Percentiles rank a stretch among this genome's conserved stretches.
Conservation (phyloP, 2,329 filamentous ascomycete species). For the Akanthomyces uredinophilus region DNA sequence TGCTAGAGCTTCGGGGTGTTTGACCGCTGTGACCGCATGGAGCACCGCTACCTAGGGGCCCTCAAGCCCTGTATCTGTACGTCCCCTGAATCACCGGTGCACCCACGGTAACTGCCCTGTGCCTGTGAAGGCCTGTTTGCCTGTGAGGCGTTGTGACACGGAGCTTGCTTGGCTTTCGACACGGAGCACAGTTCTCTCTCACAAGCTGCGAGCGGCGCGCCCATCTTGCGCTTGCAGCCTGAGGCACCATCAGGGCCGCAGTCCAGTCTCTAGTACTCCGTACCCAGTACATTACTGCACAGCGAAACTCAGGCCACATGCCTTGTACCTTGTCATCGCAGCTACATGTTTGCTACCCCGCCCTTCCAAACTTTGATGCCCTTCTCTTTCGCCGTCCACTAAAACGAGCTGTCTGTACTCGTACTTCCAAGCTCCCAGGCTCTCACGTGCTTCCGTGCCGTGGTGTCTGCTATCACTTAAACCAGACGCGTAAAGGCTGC, state of each 20-base stretch:
- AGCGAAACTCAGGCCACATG: neutral
- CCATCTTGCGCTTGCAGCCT: neutral
- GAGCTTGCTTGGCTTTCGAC: neutral
- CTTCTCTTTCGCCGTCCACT: neutral
- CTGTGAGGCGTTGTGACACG: neutral
- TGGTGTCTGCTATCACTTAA: neutral
- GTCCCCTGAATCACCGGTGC: no score
- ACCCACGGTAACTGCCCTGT: no score
- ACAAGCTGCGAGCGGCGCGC: neutral
- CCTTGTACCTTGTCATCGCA: neutral
- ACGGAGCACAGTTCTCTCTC: neutral
- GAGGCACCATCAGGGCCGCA: neutral
- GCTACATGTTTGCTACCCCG: neutral
- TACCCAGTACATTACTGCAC: neutral
- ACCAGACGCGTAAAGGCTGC: constrained; percentile 1
- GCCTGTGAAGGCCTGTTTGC: neutral
- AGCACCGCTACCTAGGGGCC: no score
- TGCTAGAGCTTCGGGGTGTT: neutral
- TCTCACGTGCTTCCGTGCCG: constrained; percentile 13
- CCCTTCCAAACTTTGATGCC: neutral
- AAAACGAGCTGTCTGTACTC: neutral
- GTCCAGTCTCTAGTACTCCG: neutral
- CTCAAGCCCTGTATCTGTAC: no score
- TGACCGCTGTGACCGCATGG: neutral
- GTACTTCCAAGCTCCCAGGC: neutral